phyloP scores from a whole-genome alignment of 768 basidiomycete genomes.

The Dioszegia crocea region DNA sequence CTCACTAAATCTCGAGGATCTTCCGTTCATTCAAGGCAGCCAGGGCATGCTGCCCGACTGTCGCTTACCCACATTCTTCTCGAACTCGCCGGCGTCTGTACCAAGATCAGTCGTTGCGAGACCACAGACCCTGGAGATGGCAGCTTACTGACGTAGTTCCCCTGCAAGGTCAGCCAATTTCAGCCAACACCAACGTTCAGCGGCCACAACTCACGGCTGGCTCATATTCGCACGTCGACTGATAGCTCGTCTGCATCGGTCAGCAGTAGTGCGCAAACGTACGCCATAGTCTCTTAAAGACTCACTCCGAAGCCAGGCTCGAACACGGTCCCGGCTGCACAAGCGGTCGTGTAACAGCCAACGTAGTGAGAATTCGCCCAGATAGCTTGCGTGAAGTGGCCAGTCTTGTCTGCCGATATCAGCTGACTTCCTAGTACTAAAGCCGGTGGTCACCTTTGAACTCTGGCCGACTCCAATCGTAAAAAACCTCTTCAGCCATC shows the following conservation, averaged over 20 bases:
- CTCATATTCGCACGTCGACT: conserved; percentile 20
- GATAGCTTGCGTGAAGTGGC: conserved; percentile 19
- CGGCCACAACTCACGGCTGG: conserved; percentile 17
- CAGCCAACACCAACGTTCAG: too few relatives aligned
- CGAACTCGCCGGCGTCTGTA: conserved; percentile 7
- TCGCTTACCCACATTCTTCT: conserved; percentile 8
- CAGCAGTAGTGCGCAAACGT: too few relatives aligned
- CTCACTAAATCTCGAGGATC: too few relatives aligned
- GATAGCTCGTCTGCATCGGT: conserved; percentile 6
- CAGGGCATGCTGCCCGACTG: background rate
- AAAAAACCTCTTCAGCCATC: conserved; percentile 15
- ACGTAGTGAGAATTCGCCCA: conserved; percentile 14
- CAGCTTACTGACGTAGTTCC: conserved; percentile 16
- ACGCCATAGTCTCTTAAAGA: too few relatives aligned
- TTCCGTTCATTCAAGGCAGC: background rate
- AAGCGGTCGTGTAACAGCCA: conserved; percentile 13
- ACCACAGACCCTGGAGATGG: background rate
- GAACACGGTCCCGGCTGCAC: conserved; percentile 12
- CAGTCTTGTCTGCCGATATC: conserved; percentile 4
- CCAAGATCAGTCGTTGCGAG: background rate
- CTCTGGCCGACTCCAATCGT: conserved; percentile 8
- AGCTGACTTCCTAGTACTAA: too few relatives aligned
- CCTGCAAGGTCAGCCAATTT: conserved; percentile 9
- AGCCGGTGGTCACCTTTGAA: conserved; percentile 3
- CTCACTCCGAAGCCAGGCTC: conserved; percentile 11